Evolutionary conservation across 2,329 filamentous ascomycete genomes (phyloP).

Genomic region (Plenodomus biglobosus): DNA sequence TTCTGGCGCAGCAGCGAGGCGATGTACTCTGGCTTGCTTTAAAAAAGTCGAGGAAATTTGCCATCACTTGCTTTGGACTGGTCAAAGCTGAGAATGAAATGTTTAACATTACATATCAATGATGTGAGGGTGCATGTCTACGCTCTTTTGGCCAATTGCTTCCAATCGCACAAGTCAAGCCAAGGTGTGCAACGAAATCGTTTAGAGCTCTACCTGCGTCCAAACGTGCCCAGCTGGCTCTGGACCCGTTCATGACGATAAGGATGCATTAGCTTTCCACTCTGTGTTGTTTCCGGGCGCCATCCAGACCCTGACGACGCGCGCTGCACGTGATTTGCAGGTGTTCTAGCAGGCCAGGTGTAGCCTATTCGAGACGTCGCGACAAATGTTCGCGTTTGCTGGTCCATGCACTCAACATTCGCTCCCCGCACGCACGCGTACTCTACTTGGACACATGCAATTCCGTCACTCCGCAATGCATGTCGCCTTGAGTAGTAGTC

Average conservation of each 20-base stretch:
- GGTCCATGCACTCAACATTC: constrained; percentile 13
- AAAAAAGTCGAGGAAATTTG: no score
- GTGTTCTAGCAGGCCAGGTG: constrained; percentile 3
- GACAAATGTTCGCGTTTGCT: constrained; percentile 15
- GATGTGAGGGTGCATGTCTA: no score
- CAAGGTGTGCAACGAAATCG: no score
- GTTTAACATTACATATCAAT: no score
- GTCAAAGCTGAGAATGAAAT: no score
- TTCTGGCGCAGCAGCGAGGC: no score
- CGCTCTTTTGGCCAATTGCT: no score
- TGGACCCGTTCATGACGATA: neutral
- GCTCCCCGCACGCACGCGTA: constrained; percentile 7
- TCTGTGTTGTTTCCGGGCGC: neutral
- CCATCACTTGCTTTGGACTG: no score
- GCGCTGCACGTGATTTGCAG: constrained; percentile 9
- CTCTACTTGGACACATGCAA: neutral
- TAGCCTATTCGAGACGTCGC: constrained; percentile 16
- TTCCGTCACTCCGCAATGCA: neutral
- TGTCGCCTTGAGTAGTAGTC: neutral
- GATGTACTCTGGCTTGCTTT: no score
- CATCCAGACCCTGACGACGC: no score
- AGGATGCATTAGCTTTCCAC: neutral
- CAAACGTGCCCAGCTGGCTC: neutral
- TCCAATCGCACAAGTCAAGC: no score
- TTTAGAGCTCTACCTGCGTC: neutral